Base-by-base conservation (phyloP, 208 protist genomes). In the Naegleria lovaniensis region DNA sequence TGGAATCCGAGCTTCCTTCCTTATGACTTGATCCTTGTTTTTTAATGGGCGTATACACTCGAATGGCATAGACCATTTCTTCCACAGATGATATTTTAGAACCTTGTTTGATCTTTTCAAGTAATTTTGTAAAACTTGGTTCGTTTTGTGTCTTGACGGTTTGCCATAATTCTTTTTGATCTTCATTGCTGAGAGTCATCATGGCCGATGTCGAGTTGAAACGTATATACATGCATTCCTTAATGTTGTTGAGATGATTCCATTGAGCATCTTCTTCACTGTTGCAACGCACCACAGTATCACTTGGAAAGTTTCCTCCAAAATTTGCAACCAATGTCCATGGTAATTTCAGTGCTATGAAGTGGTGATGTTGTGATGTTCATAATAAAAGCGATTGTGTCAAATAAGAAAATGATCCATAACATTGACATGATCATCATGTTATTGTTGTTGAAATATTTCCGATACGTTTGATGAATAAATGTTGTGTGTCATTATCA, bases 321-420 rank as follows among this genome's bases (percentile, higher is more conserved):
- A 88, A 88, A 88, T 88, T 36, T 40, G 33, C 85, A 40, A 43
- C 59, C 7, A 88, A 43, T 16, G 0, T 40, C 85, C 85, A 88
- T 25, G 85, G 85, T 39, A 52, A 39, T 51, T 88, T 59, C 4
- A 75, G 22, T n/a, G 58, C 22, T n/a, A n/a, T 75, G 4, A n/a
- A n/a, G 58, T 75, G 15, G 5, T 75, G 4, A 29, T 75, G 22
- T 75, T n/a, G 4, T 75, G 22, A n/a, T 75, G 16, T 19, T 19
- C 15, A 58, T 58, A 19, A 58, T 58, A 19, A 58, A 58, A 58
- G 15, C 15, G 5, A 58, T 58, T 19, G 5, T 58, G 15, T 19
- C 15, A 58, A n/a, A n/a, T n/a, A n/a, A n/a, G 5, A 58, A 58
- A 19, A 19, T 58, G 51, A 58, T 58, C 51, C 5, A 58, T 58